Conservation (phyloP, 208 protist genomes). For the Trichomonas gallinae region DNA sequence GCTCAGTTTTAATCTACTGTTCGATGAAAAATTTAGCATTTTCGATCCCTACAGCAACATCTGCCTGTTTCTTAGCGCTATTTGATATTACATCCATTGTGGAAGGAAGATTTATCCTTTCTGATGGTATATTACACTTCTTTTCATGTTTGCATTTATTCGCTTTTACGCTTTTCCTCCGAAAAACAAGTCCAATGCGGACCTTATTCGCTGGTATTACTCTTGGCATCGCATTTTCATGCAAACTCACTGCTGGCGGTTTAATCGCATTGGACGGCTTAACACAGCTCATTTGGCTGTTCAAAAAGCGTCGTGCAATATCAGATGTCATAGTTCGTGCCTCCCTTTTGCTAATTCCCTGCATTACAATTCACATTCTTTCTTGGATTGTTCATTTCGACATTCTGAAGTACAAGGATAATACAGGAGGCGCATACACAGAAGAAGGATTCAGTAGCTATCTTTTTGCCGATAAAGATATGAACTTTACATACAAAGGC, state of each 20-base stretch:
- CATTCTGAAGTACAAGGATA: background rate
- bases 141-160: background rate
- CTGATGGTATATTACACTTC: slow-evolving; percentile 3
- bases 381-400: background rate
- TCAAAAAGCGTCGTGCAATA: background rate
- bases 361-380: background rate
- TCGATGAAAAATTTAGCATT: background rate
- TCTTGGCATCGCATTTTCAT: background rate
- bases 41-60: background rate
- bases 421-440: background rate
- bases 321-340: background rate
- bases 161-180: background rate
- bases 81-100: background rate
- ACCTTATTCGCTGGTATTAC: background rate
- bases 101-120: background rate
- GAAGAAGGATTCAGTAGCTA: background rate
- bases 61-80: background rate
- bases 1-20: background rate
- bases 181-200: background rate
- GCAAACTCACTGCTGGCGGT: background rate
- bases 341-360: background rate
- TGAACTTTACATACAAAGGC: background rate
- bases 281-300: background rate
- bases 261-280: background rate
- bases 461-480: background rate